These are phyloP conservation scores for Monosporascus sp. DNA, from an alignment of 2,329 filamentous ascomycete genomes.

Conservation along the genomic window DNA sequence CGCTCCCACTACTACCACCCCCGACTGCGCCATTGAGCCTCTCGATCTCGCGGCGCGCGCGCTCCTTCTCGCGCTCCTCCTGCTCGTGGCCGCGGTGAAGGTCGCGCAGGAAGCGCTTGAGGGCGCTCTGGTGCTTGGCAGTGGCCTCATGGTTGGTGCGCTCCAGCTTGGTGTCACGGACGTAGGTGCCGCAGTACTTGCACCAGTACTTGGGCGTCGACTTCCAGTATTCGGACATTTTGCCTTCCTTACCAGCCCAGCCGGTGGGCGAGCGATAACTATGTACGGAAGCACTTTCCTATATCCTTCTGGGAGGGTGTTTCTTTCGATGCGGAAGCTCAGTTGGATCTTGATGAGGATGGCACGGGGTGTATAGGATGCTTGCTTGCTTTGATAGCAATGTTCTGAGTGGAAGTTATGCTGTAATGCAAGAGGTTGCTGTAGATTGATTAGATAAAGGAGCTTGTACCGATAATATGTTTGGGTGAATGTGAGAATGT, in stretches of 20 bases:
- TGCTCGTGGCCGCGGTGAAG: slow-evolving; percentile 81
- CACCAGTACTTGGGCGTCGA: slow-evolving; percentile 97
- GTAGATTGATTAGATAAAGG: too few species aligned
- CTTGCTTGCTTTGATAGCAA: too few species aligned
- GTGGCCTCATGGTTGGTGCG: slow-evolving; percentile 85
- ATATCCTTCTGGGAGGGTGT: too few species aligned
- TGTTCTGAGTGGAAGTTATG: too few species aligned
- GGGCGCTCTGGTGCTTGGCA: slow-evolving; percentile 73
- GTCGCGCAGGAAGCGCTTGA: slow-evolving; percentile 86
- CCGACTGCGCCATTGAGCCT: slow-evolving; percentile 72
- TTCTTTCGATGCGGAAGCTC: too few species aligned
- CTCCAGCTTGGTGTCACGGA: slow-evolving; percentile 89
- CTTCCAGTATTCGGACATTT: slow-evolving; percentile 98
- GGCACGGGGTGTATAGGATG: too few species aligned
- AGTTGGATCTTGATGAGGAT: too few species aligned
- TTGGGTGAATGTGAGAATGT: too few species aligned
- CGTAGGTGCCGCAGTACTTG: slow-evolving; percentile 88
- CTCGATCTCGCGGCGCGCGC: slow-evolving; percentile 78
- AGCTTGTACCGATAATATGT: too few species aligned
- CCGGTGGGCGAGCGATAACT: too few species aligned
- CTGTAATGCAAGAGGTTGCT: too few species aligned
- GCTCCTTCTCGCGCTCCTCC: slow-evolving; percentile 74
- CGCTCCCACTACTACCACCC: slow-evolving; percentile 22
- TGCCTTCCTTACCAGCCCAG: neutral
- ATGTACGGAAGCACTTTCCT: too few species aligned